These are phyloP conservation scores for Ceratocystiopsis sp. DNA, from an alignment of 2,329 filamentous ascomycete species.

Conservation along the genomic window DNA sequence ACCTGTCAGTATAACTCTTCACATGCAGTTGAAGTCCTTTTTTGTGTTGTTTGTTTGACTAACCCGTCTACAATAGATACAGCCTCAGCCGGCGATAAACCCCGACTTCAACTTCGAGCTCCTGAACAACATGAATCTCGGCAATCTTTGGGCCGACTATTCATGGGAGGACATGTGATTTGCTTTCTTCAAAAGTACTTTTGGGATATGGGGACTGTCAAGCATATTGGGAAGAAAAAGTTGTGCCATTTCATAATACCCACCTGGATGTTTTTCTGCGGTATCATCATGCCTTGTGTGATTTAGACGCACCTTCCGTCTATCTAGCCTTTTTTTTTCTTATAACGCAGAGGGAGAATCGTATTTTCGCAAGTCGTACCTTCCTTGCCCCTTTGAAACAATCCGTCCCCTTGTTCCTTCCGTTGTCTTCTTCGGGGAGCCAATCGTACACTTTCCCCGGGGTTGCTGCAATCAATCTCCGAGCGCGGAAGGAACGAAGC, in stretches of 20 bases:
- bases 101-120: constrained; percentile 12
- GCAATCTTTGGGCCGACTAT: constrained; percentile 13
- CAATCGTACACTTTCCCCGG: no score
- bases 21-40: no score
- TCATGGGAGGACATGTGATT: constrained; percentile 10
- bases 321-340: no score
- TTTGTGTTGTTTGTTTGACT: background rate
- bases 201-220: background rate
- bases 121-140: constrained; percentile 9
- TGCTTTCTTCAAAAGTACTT: background rate
- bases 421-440: no score
- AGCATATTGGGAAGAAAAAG: background rate
- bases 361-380: no score
- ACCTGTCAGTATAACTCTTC: background rate
- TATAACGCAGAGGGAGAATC: no score
- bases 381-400: no score
- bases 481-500: no score
- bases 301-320: no score
- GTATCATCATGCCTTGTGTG: background rate
- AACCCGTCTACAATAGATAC: background rate
- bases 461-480: no score
- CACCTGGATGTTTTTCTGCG: background rate
- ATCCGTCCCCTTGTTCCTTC: no score
- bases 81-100: constrained; percentile 6
- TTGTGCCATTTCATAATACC: background rate